These are phyloP conservation scores for Boletus barrowsii DNA, from an alignment of 768 basidiomycete species.

Conservation along the genomic window DNA sequence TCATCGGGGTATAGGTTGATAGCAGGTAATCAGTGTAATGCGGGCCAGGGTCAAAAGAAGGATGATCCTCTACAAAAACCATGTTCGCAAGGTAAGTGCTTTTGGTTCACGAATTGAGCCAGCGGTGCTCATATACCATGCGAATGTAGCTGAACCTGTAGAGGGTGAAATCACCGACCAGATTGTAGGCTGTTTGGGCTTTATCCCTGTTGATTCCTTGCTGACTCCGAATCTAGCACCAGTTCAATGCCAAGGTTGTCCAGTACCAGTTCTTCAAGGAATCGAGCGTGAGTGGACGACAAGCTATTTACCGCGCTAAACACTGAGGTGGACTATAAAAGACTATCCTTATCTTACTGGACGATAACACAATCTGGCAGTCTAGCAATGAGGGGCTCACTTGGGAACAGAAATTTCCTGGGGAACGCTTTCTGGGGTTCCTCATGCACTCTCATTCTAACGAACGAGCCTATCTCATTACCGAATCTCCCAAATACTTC, in stretches of 20 bases:
- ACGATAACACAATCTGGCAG: slow-evolving; percentile 84
- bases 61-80: slow-evolving; percentile 69
- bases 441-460: slow-evolving; percentile 78
- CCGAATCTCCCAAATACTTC: slow-evolving; percentile 56
- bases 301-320: not conserved
- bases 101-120: not conserved
- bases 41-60: slow-evolving; percentile 54
- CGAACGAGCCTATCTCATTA: slow-evolving; percentile 91
- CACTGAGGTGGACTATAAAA: slow-evolving; percentile 25
- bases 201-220: not conserved
- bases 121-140: not conserved
- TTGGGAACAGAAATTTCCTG: slow-evolving; percentile 68
- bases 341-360: slow-evolving; percentile 81
- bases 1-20: slow-evolving; percentile 92
- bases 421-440: slow-evolving; percentile 72
- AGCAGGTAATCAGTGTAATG: slow-evolving; percentile 85
- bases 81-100: slow-evolving; percentile 65
- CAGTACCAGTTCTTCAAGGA: slow-evolving; percentile 86
- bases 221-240: slow-evolving; percentile 46
- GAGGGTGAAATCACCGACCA: slow-evolving; percentile 80
- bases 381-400: slow-evolving; percentile 93
- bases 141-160: slow-evolving; percentile 61
- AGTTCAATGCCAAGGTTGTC: slow-evolving; percentile 60
- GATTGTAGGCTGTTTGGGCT: slow-evolving; percentile 45
- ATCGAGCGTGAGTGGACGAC: slow-evolving; percentile 52